Evolutionary conservation across 371 early-diverging fungal species (phyloP).

Genomic region (Mucor circinelloides): DNA sequence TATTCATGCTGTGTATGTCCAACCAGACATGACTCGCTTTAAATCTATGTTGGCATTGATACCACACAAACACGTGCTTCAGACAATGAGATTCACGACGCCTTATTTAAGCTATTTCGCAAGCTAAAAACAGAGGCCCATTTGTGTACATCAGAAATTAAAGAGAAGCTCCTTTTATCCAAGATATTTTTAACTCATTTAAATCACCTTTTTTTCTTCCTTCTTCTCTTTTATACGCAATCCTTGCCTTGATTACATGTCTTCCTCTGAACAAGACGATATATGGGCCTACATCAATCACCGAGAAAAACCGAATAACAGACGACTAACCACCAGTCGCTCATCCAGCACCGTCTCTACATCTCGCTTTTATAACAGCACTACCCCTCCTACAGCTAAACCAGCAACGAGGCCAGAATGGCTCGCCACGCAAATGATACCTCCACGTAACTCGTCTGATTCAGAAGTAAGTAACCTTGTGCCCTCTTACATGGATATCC

Average conservation of each 20-base stretch:
- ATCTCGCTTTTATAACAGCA: neutral
- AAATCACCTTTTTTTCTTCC: neutral
- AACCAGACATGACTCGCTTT: no score
- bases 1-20: neutral
- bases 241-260: neutral
- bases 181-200: neutral
- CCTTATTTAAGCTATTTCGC: no score
- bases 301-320: neutral
- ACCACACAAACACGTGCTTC: no score
- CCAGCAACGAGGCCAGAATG: neutral
- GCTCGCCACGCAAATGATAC: neutral
- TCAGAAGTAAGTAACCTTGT: slow-evolving; percentile 6
- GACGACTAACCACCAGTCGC: neutral
- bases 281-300: neutral
- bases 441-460: slow-evolving; percentile 5
- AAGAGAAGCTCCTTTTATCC: neutral
- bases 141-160: neutral
- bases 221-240: neutral
- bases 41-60: no score
- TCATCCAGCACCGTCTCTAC: neutral
- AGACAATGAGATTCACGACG: no score
- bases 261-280: neutral
- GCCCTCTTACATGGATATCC: slow-evolving; percentile 15
- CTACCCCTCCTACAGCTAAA: neutral
- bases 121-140: neutral